These are phyloP conservation scores for Cutaneotrichosporon cyanovorans DNA, from an alignment of 1,284 basidiomycete genomes.

Conservation along the genomic window DNA sequence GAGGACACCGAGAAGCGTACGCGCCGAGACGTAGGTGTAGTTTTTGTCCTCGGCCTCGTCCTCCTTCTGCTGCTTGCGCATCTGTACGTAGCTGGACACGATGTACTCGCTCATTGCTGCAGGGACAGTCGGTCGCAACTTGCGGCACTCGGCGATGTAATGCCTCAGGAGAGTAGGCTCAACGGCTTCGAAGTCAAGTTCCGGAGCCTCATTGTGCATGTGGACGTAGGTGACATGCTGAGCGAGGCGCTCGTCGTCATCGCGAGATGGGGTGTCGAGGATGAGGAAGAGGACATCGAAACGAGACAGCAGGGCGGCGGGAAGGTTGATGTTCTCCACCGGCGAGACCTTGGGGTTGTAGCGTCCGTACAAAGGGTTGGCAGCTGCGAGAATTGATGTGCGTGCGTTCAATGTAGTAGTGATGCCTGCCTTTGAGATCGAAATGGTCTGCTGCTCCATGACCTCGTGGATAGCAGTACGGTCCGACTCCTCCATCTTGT, in stretches of 20 bases:
- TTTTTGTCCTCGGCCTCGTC: conserved; percentile 82
- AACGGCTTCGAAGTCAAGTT: conserved; percentile 66
- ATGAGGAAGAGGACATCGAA: conserved; percentile 97
- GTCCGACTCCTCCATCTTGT: conserved; percentile 99
- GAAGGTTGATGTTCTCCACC: conserved; percentile 98
- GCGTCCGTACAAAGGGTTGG: conserved; percentile 94
- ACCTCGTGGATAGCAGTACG: conserved; percentile 99
- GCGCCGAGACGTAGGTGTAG: conserved; percentile 91
- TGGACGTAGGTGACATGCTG: conserved; percentile 98
- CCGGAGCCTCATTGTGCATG: conserved; percentile 87
- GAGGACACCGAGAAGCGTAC: conserved; percentile 89
- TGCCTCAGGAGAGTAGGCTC: conserved; percentile 85
- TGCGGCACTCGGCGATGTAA: conserved; percentile 91
- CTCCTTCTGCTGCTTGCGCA: conserved; percentile 86
- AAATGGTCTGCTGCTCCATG: conserved; percentile 99
- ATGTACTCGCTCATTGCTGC: conserved; percentile 83
- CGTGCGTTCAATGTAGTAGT: conserved; percentile 98
- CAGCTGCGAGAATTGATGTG: conserved; percentile 94
- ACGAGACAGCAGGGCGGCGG: conserved; percentile 88
- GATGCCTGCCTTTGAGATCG: conserved; percentile 98
- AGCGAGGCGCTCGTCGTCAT: conserved; percentile 91
- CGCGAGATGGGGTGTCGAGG: conserved; percentile 86
- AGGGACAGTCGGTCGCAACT: conserved; percentile 79
- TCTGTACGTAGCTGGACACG: conserved; percentile 88
- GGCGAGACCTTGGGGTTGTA: conserved; percentile 97